Evolutionary conservation across 1,139 yeast genomes (phyloP), one percentile per base, ranked within the genome.

Genomic region (Lodderomyces orthopsilosis): DNA sequence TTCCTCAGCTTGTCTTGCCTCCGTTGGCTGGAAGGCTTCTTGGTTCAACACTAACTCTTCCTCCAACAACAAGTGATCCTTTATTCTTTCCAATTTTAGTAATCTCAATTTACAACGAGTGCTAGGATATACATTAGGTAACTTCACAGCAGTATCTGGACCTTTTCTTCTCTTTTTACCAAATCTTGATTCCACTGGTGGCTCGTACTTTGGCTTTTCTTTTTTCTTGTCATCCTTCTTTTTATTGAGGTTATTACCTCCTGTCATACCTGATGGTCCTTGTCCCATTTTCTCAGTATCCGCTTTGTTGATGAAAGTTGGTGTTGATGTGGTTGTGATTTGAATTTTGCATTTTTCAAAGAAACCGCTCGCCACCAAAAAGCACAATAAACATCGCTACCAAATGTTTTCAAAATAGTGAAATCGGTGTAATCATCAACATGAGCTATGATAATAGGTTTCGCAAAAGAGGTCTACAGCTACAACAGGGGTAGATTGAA

Each of bases 1-100:
- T 65, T 93, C 99, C 63, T 93, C 98, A 17, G 89, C 95, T 61
- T 91, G 96, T 68, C 89, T 88, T 58, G 95, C 96, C 65, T 93
- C 98, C 39, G 95, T 89, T 12, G 98, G 98, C 61, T 91, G 94
- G 68, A 93, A 75, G 23, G 90, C 85, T 66, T 93, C 98, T 65
- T 93, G 95, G 61, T 91, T 91, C 51, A 94, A 83, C 34, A 93
- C 97, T 66, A 87, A 94, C 64, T 93, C 98, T 63, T 93, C 98
- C 66, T 93, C 99, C 57, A 93, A 75, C 55, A 93, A 75, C 58
- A 93, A 74, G 63, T 93, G 98, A 65, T 93, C 99, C 67, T 94
- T 94, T 61, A 93, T 91, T 65, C 99, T 81, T 64, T 93, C 98
- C 77, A 93, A 82, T 63, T 94, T 88, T 56, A 93, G 75, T 54